phyloP scores from a whole-genome alignment of 257 asterid species.

The Solanum chiquidenum region DNA sequence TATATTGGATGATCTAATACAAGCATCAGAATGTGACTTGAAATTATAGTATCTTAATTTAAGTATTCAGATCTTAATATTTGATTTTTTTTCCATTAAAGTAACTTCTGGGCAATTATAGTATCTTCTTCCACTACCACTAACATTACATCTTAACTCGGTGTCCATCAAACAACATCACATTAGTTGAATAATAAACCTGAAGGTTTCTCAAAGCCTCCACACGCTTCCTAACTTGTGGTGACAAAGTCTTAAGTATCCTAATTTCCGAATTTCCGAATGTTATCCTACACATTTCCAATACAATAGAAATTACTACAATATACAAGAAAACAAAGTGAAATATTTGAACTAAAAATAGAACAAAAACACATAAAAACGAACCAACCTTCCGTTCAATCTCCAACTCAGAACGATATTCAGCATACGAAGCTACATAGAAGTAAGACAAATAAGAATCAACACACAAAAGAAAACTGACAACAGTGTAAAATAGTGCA shows the following conservation, averaged over 20 bases:
- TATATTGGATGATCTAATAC: not conserved
- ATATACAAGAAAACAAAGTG: not conserved
- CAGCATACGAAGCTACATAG: not conserved
- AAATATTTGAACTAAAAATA: not conserved
- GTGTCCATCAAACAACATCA: not conserved
- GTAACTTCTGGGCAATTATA: not conserved
- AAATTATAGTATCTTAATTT: not conserved
- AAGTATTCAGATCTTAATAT: not conserved
- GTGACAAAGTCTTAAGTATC: conserved; percentile 48
- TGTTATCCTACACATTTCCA: not conserved
- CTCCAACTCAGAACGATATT: not conserved
- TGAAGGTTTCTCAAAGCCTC: conserved; percentile 56
- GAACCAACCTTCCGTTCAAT: not conserved
- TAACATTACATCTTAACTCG: not conserved
- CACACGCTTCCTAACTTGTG: conserved; percentile 52
- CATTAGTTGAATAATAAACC: conserved; percentile 19
- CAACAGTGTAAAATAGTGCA: not conserved
- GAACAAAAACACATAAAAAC: not conserved
- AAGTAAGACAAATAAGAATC: not conserved
- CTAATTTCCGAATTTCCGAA: not conserved
- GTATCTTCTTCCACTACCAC: not conserved
- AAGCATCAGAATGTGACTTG: not conserved
- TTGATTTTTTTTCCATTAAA: not conserved
- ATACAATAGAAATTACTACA: not conserved
- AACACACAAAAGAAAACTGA: not conserved